Conservation (phyloP, 2,329 filamentous ascomycete genomes). For the Davidsoniella australis region DNA sequence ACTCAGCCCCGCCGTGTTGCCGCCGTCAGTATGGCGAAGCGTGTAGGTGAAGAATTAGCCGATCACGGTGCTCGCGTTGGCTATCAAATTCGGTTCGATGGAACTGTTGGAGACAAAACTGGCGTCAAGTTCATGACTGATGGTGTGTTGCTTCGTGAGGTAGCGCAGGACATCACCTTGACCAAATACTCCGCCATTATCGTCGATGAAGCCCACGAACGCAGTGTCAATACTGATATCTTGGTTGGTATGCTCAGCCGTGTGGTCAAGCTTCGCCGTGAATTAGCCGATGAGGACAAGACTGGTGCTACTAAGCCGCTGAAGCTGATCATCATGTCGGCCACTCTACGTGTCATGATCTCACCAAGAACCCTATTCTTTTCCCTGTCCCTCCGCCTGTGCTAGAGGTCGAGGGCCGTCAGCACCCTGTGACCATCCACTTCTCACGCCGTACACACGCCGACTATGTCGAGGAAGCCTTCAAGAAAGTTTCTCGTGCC, state of each 20-base stretch:
- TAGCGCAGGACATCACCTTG: conserved; percentile 74
- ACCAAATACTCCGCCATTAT: conserved; percentile 85
- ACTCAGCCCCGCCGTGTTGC: conserved; percentile 91
- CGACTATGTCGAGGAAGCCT: conserved; percentile 84
- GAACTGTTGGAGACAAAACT: conserved; percentile 60
- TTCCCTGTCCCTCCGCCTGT: conserved; percentile 69
- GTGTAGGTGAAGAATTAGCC: conserved; percentile 73
- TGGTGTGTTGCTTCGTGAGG: conserved; percentile 81
- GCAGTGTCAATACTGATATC: conserved; percentile 95
- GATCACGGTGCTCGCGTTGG: conserved; percentile 61
- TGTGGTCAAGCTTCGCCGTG: conserved; percentile 67
- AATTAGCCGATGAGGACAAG: conserved; percentile 55
- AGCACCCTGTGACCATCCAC: conserved; percentile 78
- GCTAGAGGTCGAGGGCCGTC: conserved; percentile 76
- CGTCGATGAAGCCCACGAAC: conserved; percentile 92
- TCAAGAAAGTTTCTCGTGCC: conserved; percentile 69
- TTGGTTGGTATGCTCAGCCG: conserved; percentile 93
- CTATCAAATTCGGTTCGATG: conserved; percentile 92
- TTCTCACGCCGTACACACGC: conserved; percentile 68
- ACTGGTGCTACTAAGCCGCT: conserved; percentile 47
- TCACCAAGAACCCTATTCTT: conserved; percentile 66
- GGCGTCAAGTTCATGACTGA: conserved; percentile 99
- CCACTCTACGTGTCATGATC: conserved; percentile 78
- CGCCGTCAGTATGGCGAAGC: conserved; percentile 89
- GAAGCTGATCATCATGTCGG: conserved; percentile 96